Evolutionary conservation across 768 basidiomycete genomes (phyloP).

Genomic region (Pulveroboletus frians): DNA sequence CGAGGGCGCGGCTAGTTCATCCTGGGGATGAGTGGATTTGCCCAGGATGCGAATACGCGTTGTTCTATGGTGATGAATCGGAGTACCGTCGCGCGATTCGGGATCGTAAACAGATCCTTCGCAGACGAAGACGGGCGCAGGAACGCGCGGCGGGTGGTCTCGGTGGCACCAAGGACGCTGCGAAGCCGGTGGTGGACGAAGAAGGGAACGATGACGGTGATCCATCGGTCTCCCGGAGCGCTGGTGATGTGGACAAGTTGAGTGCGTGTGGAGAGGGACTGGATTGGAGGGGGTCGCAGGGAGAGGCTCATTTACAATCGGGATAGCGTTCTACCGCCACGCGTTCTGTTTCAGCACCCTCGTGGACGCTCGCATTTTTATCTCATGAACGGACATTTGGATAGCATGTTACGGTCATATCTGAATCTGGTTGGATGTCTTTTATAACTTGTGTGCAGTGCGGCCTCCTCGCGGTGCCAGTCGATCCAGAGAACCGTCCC

Average conservation of each 20-base stretch:
- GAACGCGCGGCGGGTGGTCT: conserved; percentile 51
- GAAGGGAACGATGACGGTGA: conserved; percentile 22
- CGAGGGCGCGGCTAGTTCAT: conserved; percentile 40
- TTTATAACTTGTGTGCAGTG: too few relatives aligned
- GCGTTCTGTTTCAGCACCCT: conserved; percentile 11
- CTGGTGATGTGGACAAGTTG: conserved; percentile 4
- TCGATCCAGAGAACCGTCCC: conserved; percentile 11
- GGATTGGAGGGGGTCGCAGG: conserved; percentile 12
- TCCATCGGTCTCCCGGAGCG: conserved; percentile 1
- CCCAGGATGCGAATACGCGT: conserved; percentile 85
- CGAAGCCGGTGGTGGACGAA: conserved; percentile 19
- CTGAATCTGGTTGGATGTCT: conserved; percentile 20
- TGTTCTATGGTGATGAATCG: conserved; percentile 84
- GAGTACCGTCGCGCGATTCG: conserved; percentile 61
- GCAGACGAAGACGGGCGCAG: conserved; percentile 61
- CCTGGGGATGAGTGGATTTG: conserved; percentile 91
- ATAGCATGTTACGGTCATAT: conserved; percentile 21
- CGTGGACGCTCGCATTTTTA: conserved; percentile 27
- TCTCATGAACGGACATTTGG: conserved; percentile 37
- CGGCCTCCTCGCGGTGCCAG: conserved; percentile 26
- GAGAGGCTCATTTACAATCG: conserved; percentile 17
- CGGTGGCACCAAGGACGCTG: conserved; percentile 18
- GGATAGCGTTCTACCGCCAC: conserved; percentile 19
- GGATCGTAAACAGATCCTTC: conserved; percentile 74
- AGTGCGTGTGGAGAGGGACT: conserved; percentile 16